Conservation (phyloP, 2,329 filamentous ascomycete genomes). For the Colletotrichum coccodes region DNA sequence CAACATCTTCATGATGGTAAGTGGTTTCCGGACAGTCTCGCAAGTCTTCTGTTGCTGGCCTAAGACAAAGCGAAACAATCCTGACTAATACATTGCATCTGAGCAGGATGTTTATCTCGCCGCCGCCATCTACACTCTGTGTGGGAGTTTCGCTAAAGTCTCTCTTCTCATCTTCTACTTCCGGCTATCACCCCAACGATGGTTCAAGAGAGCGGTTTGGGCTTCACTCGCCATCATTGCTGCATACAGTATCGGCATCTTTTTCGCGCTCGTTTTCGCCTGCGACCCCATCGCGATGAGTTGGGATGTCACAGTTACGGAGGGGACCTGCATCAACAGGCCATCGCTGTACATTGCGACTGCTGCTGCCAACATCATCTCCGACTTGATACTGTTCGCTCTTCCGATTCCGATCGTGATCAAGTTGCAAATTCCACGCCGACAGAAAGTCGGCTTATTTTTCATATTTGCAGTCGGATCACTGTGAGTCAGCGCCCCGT, state of each 20-base stretch:
- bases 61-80: conserved; percentile 5
- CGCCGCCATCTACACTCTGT: conserved; percentile 44
- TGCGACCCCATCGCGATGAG: conserved; percentile 45
- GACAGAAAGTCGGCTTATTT: conserved; percentile 55
- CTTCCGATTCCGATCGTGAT: conserved; percentile 58
- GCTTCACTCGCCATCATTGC: conserved; percentile 41
- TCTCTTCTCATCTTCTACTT: conserved; percentile 51
- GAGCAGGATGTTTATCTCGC: conserved; percentile 40
- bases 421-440: conserved; percentile 53
- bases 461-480: conserved; percentile 55
- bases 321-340: conserved; percentile 54
- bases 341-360: conserved; percentile 59
- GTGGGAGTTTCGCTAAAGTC: conserved; percentile 47
- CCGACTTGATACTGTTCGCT: conserved; percentile 57
- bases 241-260: conserved; percentile 45
- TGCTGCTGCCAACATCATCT: conserved; percentile 56
- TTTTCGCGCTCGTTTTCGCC: conserved; percentile 48
- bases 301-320: conserved; percentile 43
- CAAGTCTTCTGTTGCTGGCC: not conserved
- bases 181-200: conserved; percentile 45
- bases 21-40: not conserved
- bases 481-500: conserved; percentile 35
- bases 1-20: conserved; percentile 39
- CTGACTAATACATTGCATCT: not conserved
- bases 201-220: conserved; percentile 45